Base-by-base conservation (phyloP, 148 eudicot genomes). In the Rhododendron mucronatum region DNA sequence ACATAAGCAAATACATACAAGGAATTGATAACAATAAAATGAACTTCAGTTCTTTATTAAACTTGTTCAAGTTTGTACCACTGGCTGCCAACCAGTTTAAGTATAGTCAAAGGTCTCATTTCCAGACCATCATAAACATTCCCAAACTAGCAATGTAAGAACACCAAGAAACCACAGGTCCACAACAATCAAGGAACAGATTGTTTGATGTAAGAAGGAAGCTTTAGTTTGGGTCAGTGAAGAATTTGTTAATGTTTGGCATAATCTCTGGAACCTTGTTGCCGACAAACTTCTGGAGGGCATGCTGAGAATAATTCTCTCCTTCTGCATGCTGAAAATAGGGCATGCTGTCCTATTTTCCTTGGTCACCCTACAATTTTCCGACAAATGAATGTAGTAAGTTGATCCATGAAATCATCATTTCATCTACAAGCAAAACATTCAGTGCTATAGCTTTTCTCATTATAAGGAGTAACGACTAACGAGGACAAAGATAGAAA, bases 181-280 rank as follows among this genome's bases (percentile, higher is more conserved):
- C 39, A 37, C 47, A 79, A 83, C 39, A 78, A 76, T 45, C 77
- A 82, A 28, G 75, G 21, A 20, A 3, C 18, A 50, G 5, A 35
- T 44, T 51, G 23, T 65, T 83, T 78, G 44, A 48, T 87, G 48
- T 7, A 48, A 37, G 47, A 14, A 76, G 14, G 59, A 67, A 63
- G 37, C 30, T 30, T 67, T 20, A 91, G 81, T 92, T 91, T n/a
- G 98, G 98, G 16, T 96, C 91, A 50, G 92, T 47, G 80, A 96
- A 94, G 90, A 94, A 96, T 9, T 78, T 86, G 91, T 94, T 94
- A 87, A 96, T 65, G 81, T 90, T 69, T 84, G 98, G 98, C 96
- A 96, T 94, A 89, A 96, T 93, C 90, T 96, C 94, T 0, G 96
- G 91, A 44, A 94, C 45, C 94, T 82, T 93, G 80, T 86, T 86